Conservation (phyloP, 78 protist species). For the Dictyostelium firmibasis region DNA sequence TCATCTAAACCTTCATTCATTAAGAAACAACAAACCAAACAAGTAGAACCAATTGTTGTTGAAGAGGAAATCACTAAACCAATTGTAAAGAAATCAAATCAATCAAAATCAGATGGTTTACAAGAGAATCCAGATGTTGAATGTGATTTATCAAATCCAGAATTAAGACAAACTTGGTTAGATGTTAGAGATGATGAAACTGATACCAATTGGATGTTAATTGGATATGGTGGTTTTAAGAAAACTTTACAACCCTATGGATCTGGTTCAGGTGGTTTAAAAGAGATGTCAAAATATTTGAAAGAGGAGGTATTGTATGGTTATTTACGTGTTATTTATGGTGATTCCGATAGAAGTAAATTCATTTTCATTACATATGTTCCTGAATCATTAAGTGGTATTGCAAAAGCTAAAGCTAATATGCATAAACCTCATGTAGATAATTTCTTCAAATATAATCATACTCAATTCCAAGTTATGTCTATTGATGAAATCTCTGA, state of each 20-base stretch:
- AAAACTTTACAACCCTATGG: conserved; percentile 68
- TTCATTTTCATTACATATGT: conserved; percentile 70
- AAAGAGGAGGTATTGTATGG: conserved; percentile 74
- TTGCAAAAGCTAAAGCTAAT: conserved; percentile 75
- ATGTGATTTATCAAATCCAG: conserved; percentile 54
- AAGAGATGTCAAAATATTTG: conserved; percentile 19
- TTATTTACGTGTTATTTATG: conserved; percentile 60
- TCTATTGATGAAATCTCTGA: conserved; percentile 75
- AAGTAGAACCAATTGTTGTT: not conserved
- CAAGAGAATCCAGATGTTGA: conserved; percentile 76
- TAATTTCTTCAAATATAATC: conserved; percentile 76
- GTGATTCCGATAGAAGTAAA: conserved; percentile 73
- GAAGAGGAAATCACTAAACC: not conserved
- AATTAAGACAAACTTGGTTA: conserved; percentile 35
- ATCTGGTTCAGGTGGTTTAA: conserved; percentile 43
- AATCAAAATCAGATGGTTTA: not conserved
- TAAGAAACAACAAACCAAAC: not conserved
- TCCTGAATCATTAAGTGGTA: conserved; percentile 64
- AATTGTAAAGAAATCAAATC: not conserved
- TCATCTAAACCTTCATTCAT: not conserved
- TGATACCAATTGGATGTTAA: conserved; percentile 69
- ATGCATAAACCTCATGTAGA: conserved; percentile 84
- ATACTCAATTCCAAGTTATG: conserved; percentile 70
- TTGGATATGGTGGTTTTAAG: conserved; percentile 65
- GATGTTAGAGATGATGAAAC: conserved; percentile 64